phyloP scores from a whole-genome alignment of 352 stramenopile genomes.

The Globisporangium camurandrum region DNA sequence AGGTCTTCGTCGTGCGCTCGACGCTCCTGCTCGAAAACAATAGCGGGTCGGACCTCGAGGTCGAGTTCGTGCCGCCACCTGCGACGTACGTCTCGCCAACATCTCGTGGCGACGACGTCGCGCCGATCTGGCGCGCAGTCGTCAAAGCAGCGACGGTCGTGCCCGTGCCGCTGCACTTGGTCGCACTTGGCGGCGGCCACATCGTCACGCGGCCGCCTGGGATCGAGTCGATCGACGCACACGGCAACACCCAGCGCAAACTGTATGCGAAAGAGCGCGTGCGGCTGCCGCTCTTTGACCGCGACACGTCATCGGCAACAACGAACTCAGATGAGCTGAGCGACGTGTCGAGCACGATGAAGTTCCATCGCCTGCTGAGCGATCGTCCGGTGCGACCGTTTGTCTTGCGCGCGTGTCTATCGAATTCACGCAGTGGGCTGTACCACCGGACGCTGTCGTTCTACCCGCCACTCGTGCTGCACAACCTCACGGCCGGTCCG shows the following conservation, averaged over 20 bases:
- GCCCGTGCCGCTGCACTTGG: slow-evolving; percentile 65
- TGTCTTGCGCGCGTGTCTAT: slow-evolving; percentile 65
- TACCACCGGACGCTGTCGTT: slow-evolving; percentile 77
- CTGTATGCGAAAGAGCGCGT: slow-evolving; percentile 74
- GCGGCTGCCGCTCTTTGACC: slow-evolving; percentile 61
- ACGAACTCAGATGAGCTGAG: slow-evolving; percentile 21
- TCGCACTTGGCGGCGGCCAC: slow-evolving; percentile 61
- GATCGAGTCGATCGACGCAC: slow-evolving; percentile 26
- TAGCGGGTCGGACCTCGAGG: slow-evolving; percentile 71
- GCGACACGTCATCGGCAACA: slow-evolving; percentile 7
- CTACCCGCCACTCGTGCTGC: slow-evolving; percentile 67
- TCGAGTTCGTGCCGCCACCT: slow-evolving; percentile 72
- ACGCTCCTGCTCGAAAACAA: slow-evolving; percentile 80
- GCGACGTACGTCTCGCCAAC: slow-evolving; percentile 27
- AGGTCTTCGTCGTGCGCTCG: slow-evolving; percentile 82
- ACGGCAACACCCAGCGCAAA: slow-evolving; percentile 28
- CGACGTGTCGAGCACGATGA: slow-evolving; percentile 42
- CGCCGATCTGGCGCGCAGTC: slow-evolving; percentile 57
- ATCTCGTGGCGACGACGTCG: slow-evolving; percentile 19
- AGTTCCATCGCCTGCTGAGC: slow-evolving; percentile 70
- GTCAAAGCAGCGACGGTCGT: slow-evolving; percentile 52
- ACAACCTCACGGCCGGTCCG: slow-evolving; percentile 65
- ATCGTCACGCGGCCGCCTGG: slow-evolving; percentile 66
- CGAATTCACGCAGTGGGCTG: slow-evolving; percentile 39
- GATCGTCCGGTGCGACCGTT: slow-evolving; percentile 75